Conservation (phyloP, 257 asterid species). For the Craterostigma plantagineum region DNA sequence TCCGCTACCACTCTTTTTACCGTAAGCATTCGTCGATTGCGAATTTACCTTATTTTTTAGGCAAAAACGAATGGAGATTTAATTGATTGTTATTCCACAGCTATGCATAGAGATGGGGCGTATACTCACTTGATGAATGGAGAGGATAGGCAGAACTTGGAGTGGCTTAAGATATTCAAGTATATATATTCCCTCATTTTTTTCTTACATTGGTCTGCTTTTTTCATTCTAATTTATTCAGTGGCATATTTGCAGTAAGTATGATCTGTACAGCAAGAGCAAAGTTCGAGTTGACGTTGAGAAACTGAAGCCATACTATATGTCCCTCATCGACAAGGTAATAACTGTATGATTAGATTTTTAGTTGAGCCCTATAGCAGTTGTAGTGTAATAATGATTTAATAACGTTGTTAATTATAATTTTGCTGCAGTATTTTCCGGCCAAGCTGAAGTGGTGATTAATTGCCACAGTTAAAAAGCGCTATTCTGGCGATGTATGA, state of each 20-base stretch:
- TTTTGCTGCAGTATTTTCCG: constrained; percentile 31
- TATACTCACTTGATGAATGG: too few relatives aligned
- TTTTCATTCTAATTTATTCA: neutral
- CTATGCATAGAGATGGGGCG: too few relatives aligned
- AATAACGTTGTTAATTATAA: neutral
- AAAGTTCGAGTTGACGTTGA: constrained; percentile 35
- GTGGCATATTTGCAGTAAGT: constrained; percentile 26
- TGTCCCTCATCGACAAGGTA: constrained; percentile 41
- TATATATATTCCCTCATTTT: too few relatives aligned
- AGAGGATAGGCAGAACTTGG: constrained; percentile 24
- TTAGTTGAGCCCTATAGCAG: too few relatives aligned
- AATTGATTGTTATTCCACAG: neutral
- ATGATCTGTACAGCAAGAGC: constrained; percentile 53
- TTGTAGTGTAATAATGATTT: too few relatives aligned
- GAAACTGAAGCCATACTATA: constrained; percentile 38
- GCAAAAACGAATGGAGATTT: too few relatives aligned
- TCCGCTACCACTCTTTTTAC: constrained; percentile 28
- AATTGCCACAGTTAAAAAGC: too few relatives aligned
- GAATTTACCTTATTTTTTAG: too few relatives aligned
- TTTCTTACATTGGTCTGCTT: neutral
- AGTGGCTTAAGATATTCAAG: constrained; percentile 43
- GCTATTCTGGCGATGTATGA: too few relatives aligned
- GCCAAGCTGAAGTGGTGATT: constrained; percentile 30
- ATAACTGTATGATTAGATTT: too few relatives aligned
- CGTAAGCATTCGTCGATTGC: constrained; percentile 14